Percentiles rank a stretch among this genome's conserved stretches.
Conservation (phyloP, 139 green algal genomes). For the Coccomyxa sp. region DNA sequence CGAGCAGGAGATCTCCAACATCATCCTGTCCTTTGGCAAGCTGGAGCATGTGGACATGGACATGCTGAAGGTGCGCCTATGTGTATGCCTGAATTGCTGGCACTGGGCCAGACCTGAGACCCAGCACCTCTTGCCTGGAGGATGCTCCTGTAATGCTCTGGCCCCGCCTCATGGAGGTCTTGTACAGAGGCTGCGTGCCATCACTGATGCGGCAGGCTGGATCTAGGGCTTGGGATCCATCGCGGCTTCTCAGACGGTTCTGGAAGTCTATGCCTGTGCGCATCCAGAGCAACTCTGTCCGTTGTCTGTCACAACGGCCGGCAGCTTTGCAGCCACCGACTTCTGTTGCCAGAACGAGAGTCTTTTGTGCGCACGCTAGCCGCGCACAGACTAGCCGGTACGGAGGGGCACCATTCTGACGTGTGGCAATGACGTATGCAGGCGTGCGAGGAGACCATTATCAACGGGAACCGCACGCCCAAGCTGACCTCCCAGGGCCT, state of each 20-base stretch:
- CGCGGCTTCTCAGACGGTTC: too few species aligned
- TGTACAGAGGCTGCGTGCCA: neutral
- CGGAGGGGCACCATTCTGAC: too few species aligned
- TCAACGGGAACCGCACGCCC: neutral
- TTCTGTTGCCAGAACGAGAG: too few species aligned
- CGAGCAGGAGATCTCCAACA: slow-evolving; percentile 31
- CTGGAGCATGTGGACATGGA: neutral
- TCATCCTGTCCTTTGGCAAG: slow-evolving; percentile 4
- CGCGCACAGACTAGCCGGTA: too few species aligned
- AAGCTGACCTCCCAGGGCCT: slow-evolving; percentile 29
- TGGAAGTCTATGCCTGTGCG: too few species aligned
- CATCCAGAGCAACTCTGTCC: too few species aligned
- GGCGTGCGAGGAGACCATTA: slow-evolving; percentile 18
- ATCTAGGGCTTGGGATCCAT: neutral
- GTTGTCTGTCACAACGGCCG: too few species aligned
- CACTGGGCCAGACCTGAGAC: neutral
- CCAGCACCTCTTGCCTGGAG: neutral
- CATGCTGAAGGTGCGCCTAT: slow-evolving; percentile 1
- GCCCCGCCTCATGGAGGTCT: neutral
- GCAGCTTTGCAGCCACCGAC: too few species aligned
- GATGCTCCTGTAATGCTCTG: neutral
- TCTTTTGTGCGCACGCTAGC: too few species aligned
- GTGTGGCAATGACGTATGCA: slow-evolving; percentile 1
- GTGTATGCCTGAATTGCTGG: neutral
- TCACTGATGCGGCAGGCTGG: neutral